A percentile compares a stretch with the other conserved stretches of the same genome.
Evolutionary conservation across 495 filamentous ascomycete genomes (phyloP).

Genomic region (Hypoxylon perforatum): DNA sequence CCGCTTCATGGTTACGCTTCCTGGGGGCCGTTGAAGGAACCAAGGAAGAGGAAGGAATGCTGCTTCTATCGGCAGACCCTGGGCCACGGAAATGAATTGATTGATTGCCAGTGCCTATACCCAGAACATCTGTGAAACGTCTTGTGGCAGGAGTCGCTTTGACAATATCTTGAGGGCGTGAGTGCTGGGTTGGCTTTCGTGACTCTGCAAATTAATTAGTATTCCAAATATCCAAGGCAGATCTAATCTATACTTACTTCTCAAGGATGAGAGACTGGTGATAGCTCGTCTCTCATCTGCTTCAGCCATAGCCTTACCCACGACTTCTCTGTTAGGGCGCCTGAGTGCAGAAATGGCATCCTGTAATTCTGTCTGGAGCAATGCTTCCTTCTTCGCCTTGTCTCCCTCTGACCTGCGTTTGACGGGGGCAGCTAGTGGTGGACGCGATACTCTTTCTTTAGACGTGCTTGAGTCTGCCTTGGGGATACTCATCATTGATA

Average conservation of each 20-base stretch:
- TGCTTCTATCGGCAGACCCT: constrained; percentile 39
- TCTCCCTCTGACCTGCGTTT: constrained; percentile 57
- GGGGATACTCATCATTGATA: constrained; percentile 63
- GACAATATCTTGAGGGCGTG: constrained; percentile 67
- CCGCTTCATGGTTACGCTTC: constrained; percentile 42
- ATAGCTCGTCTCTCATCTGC: constrained; percentile 70
- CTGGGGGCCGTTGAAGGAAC: constrained; percentile 52
- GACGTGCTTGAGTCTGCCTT: constrained; percentile 51
- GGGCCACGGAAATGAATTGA: constrained; percentile 9
- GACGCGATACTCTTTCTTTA: constrained; percentile 47
- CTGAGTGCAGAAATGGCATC: constrained; percentile 85
- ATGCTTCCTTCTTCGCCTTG: constrained; percentile 78
- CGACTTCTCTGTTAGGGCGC: constrained; percentile 86
- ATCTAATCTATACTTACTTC: constrained; percentile 48
- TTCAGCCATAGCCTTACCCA: constrained; percentile 76
- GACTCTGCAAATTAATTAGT: constrained; percentile 60
- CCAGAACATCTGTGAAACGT: constrained; percentile 60
- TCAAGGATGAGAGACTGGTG: constrained; percentile 50
- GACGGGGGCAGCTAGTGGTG: constrained; percentile 3
- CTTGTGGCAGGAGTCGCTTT: constrained; percentile 79
- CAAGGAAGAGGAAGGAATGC: constrained; percentile 27
- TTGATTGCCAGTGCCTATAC: constrained; percentile 21
- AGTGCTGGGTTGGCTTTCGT: constrained; percentile 72
- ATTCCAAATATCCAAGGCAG: constrained; percentile 4
- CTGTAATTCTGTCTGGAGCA: constrained; percentile 81